These are phyloP conservation scores for Fimicolochytrium jonesii DNA, from an alignment of 192 early-diverging fungal species.

Conservation along the genomic window DNA sequence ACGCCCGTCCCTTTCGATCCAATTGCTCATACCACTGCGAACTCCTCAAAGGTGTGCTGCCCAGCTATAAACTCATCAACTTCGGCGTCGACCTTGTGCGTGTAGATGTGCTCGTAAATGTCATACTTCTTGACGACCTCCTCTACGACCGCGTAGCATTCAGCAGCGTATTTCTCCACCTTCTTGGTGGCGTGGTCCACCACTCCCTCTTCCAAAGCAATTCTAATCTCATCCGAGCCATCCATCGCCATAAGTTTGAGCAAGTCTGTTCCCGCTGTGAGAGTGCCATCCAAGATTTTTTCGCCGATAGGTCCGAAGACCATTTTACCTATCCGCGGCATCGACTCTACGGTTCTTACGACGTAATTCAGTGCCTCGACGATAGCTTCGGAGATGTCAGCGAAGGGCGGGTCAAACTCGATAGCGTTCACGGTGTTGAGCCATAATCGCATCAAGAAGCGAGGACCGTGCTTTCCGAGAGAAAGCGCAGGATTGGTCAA, in stretches of 20 bases:
- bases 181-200: conserved; percentile 27
- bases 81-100: conserved; percentile 24
- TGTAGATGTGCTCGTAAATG: conserved; percentile 38
- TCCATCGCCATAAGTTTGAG: conserved; percentile 9
- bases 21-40: conserved; percentile 37
- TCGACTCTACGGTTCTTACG: conserved; percentile 41
- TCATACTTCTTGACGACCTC: conserved; percentile 44
- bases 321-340: conserved; percentile 43
- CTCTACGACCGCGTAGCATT: conserved; percentile 44
- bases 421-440: conserved; percentile 34
- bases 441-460: conserved; percentile 44
- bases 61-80: conserved; percentile 38
- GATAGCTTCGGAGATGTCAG: conserved; percentile 46
- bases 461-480: conserved; percentile 26
- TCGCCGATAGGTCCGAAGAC: conserved; percentile 33
- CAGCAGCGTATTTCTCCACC: conserved; percentile 31
- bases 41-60: conserved; percentile 54
- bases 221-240: conserved; percentile 26
- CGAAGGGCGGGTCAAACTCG: conserved; percentile 51
- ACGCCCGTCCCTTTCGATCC: too few species aligned
- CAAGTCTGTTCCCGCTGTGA: conserved; percentile 5
- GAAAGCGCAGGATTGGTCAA: too few species aligned
- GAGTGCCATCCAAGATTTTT: conserved; percentile 2
- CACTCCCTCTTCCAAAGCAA: conserved; percentile 32
- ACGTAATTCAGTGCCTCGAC: conserved; percentile 46